Evolutionary conservation across 768 basidiomycete species (phyloP).

Genomic region (Boletales sp.): DNA sequence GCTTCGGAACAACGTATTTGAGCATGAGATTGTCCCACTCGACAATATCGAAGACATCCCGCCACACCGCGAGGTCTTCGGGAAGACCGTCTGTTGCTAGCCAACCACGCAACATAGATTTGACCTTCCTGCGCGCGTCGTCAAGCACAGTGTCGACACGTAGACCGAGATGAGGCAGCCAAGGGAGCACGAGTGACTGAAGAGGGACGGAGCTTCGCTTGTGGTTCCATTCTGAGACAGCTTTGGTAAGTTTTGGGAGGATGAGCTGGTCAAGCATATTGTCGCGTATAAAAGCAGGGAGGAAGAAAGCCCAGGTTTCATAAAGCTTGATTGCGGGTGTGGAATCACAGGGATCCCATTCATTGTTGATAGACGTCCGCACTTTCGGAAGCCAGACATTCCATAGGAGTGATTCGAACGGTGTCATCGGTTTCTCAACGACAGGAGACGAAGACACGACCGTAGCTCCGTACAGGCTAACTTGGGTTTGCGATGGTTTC

Average conservation of each 20-base stretch:
- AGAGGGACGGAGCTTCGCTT: slow-evolving; percentile 57
- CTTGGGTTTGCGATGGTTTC: slow-evolving; percentile 39
- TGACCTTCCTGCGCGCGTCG: slow-evolving; percentile 84
- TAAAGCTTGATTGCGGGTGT: slow-evolving; percentile 77
- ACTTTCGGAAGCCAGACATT: slow-evolving; percentile 93
- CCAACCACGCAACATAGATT: slow-evolving; percentile 77
- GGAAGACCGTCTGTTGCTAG: slow-evolving; percentile 67
- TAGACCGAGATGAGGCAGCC: slow-evolving; percentile 86
- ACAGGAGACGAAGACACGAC: slow-evolving; percentile 29
- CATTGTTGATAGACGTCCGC: slow-evolving; percentile 91
- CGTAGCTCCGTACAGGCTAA: slow-evolving; percentile 57
- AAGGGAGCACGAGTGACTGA: slow-evolving; percentile 87
- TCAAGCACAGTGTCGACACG: slow-evolving; percentile 82
- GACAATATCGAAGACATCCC: slow-evolving; percentile 70
- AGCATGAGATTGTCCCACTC: slow-evolving; percentile 94
- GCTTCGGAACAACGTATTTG: slow-evolving; percentile 89
- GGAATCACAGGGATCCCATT: slow-evolving; percentile 78
- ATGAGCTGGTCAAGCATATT: slow-evolving; percentile 96
- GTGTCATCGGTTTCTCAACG: slow-evolving; percentile 74
- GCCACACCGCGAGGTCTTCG: slow-evolving; percentile 75
- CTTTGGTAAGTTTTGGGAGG: slow-evolving; percentile 85
- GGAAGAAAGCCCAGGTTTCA: slow-evolving; percentile 82
- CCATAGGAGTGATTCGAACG: slow-evolving; percentile 94
- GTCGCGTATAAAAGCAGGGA: slow-evolving; percentile 89
- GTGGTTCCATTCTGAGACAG: slow-evolving; percentile 80